A percentile compares a stretch with the other conserved stretches of the same genome.
These are phyloP conservation scores for Cadophora gregata DNA, from an alignment of 2,329 filamentous ascomycete genomes.

Conservation along the genomic window DNA sequence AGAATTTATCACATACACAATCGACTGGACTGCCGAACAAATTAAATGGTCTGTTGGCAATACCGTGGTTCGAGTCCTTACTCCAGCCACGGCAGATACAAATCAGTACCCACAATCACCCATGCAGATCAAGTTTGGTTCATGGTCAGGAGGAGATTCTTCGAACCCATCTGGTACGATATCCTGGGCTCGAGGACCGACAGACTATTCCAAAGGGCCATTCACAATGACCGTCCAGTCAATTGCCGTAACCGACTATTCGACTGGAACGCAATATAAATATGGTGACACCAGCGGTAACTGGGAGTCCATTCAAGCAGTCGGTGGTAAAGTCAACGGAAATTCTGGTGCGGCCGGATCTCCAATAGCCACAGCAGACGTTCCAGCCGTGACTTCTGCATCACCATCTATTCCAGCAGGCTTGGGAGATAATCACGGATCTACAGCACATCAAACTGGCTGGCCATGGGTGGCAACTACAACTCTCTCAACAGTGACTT, in stretches of 20 bases:
- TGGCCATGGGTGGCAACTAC: constrained; percentile 72
- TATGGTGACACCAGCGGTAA: constrained; percentile 80
- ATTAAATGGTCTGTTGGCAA: constrained; percentile 89
- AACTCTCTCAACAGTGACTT: constrained; percentile 53
- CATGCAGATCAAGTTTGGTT: constrained; percentile 91
- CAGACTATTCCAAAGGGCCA: constrained; percentile 82
- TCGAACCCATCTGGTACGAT: constrained; percentile 81
- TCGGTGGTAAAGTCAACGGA: constrained; percentile 78
- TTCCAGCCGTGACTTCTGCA: constrained; percentile 65
- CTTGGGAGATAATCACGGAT: constrained; percentile 62
- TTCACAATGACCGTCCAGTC: constrained; percentile 85
- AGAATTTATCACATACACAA: constrained; percentile 81
- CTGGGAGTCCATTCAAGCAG: constrained; percentile 81
- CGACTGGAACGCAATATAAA: constrained; percentile 82
- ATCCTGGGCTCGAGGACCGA: constrained; percentile 84
- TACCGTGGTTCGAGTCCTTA: constrained; percentile 76
- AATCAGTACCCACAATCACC: constrained; percentile 92
- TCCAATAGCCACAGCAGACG: constrained; percentile 58
- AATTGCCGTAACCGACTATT: constrained; percentile 85
- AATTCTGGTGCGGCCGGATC: constrained; percentile 53
- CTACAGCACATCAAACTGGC: constrained; percentile 62
- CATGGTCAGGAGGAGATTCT: constrained; percentile 89
- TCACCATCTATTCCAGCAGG: constrained; percentile 73
- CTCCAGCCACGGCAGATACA: constrained; percentile 68
- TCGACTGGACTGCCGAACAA: constrained; percentile 88